These are phyloP conservation scores for Smittium culicis DNA, from an alignment of 371 early-diverging fungal species.

Conservation along the genomic window DNA sequence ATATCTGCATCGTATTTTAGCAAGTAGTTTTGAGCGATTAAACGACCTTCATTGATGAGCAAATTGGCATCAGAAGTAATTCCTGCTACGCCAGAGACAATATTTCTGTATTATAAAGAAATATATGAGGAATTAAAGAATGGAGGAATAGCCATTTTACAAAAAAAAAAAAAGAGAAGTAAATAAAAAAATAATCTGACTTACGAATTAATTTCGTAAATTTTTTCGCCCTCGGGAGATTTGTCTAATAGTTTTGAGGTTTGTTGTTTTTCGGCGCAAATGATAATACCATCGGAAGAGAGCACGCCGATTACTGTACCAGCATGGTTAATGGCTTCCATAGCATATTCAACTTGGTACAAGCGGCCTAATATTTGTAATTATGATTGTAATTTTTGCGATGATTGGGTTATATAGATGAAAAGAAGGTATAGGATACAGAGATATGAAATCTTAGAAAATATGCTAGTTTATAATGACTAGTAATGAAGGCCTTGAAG, in stretches of 20 bases:
- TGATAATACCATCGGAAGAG: conserved; percentile 85
- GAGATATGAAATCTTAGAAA: no score
- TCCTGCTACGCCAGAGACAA: conserved; percentile 96
- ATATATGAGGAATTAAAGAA: neutral
- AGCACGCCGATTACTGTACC: conserved; percentile 93
- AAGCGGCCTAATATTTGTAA: conserved; percentile 72
- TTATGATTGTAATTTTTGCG: neutral
- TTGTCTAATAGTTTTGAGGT: conserved; percentile 84
- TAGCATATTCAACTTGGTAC: conserved; percentile 99
- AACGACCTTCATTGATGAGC: conserved; percentile 79
- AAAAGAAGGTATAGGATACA: no score
- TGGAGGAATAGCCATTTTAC: neutral
- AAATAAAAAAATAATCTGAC: neutral
- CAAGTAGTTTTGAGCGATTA: conserved; percentile 80
- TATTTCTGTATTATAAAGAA: conserved; percentile 44
- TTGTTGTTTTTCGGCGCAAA: conserved; percentile 95
- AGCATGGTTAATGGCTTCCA: conserved; percentile 98
- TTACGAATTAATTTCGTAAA: conserved; percentile 88
- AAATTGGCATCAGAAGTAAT: conserved; percentile 96
- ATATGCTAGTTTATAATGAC: no score
- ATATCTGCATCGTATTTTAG: conserved; percentile 78
- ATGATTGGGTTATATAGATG: conserved; percentile 5
- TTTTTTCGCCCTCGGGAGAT: conserved; percentile 78
- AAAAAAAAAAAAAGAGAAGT: no score
- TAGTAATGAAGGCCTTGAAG: no score